phyloP scores from a whole-genome alignment of 352 stramenopile genomes.

The Globisporangium solare region DNA sequence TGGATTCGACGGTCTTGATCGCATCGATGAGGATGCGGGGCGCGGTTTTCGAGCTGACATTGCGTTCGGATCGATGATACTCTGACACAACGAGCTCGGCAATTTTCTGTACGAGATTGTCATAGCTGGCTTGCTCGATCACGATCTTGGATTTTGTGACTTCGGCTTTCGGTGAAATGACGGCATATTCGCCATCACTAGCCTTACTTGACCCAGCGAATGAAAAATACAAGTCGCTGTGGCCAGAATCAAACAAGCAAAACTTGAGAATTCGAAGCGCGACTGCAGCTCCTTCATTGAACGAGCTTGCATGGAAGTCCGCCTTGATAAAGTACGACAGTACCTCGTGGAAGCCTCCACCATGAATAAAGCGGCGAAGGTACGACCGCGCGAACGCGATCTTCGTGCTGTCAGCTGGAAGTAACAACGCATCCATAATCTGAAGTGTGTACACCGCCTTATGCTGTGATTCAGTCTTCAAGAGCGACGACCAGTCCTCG shows the following conservation, averaged over 20 bases:
- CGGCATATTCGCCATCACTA: constrained; percentile 19
- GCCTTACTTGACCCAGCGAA: constrained; percentile 12
- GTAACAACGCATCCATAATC: constrained; percentile 80
- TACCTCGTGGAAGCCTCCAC: constrained; percentile 78
- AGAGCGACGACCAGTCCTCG: constrained; percentile 56
- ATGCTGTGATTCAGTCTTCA: constrained; percentile 71
- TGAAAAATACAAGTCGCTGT: constrained; percentile 43
- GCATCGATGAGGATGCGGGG: constrained; percentile 81
- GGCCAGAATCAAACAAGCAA: constrained; percentile 71
- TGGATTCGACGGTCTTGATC: constrained; percentile 78
- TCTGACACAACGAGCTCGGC: constrained; percentile 75
- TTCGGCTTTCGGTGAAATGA: constrained; percentile 3
- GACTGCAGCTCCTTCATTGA: constrained; percentile 82
- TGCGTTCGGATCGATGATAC: constrained; percentile 38
- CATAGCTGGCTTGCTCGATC: constrained; percentile 55
- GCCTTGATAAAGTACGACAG: constrained; percentile 77
- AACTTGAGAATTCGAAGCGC: constrained; percentile 82
- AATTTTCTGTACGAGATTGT: constrained; percentile 72
- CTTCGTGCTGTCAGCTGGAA: constrained; percentile 63
- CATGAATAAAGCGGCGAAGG: constrained; percentile 64
- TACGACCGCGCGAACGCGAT: constrained; percentile 59
- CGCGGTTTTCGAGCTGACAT: constrained; percentile 31
- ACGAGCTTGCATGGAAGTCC: constrained; percentile 63
- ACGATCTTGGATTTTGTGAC: constrained; percentile 37
- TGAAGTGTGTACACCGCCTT: constrained; percentile 85